Percentiles rank a stretch among this genome's conserved stretches.
These are phyloP conservation scores for Rhodotorula kratochvilovae DNA, from an alignment of 768 basidiomycete species.

Conservation along the genomic window DNA sequence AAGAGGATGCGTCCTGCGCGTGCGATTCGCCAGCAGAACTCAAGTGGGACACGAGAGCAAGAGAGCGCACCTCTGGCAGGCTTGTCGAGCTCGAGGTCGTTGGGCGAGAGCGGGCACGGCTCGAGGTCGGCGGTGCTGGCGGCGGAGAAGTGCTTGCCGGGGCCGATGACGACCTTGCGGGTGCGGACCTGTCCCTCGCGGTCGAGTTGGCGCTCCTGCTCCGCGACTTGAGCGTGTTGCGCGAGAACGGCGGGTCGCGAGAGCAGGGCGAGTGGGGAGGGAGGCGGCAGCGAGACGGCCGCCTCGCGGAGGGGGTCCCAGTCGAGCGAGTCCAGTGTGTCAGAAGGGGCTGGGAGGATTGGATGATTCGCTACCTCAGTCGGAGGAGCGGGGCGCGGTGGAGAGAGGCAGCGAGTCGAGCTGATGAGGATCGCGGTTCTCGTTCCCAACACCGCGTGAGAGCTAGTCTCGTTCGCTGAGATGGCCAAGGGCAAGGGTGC, in stretches of 20 bases:
- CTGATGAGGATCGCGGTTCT: too few relatives aligned
- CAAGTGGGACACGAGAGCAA: too few relatives aligned
- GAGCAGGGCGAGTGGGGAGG: background rate
- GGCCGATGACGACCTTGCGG: conserved; percentile 10
- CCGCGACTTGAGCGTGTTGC: background rate
- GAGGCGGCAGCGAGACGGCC: background rate
- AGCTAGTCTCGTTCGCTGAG: too few relatives aligned
- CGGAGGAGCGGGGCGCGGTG: too few relatives aligned
- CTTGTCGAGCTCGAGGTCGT: background rate
- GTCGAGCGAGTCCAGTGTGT: background rate
- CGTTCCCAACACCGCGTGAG: too few relatives aligned
- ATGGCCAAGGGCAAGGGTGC: background rate
- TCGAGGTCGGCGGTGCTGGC: background rate
- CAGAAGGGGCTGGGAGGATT: background rate
- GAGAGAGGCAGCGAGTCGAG: too few relatives aligned
- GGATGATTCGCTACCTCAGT: too few relatives aligned
- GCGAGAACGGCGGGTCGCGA: background rate
- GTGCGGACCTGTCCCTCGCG: background rate
- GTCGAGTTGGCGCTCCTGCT: background rate
- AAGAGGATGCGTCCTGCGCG: conserved; percentile 11
- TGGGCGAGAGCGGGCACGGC: background rate
- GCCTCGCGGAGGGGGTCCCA: conserved; percentile 2
- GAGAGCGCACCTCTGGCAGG: background rate
- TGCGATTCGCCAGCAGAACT: background rate
- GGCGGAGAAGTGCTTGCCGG: background rate